A percentile compares a stretch with the other conserved stretches of the same genome.
These are phyloP conservation scores for Achlya hypogyna DNA, from an alignment of 352 stramenopile species.

Conservation along the genomic window DNA sequence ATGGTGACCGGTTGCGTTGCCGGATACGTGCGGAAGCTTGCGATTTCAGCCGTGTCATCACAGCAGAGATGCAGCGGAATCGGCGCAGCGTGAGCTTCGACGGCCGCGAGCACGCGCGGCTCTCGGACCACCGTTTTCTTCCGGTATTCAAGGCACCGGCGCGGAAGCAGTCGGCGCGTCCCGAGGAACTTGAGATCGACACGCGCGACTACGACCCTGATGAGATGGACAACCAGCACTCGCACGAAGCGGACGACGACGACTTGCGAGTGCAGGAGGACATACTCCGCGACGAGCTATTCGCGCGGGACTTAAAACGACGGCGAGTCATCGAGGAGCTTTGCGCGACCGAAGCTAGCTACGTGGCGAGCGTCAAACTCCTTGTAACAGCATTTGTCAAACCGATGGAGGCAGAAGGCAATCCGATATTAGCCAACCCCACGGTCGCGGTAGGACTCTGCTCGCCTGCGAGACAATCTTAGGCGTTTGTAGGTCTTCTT, in stretches of 20 bases:
- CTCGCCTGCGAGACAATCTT: background rate
- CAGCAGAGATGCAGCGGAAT: background rate
- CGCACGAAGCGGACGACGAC: background rate
- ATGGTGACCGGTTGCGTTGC: background rate
- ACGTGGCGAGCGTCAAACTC: constrained; percentile 62
- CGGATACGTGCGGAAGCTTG: background rate
- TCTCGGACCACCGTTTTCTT: background rate
- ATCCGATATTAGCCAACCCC: constrained; percentile 73
- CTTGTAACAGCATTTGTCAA: constrained; percentile 77
- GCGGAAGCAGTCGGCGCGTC: background rate
- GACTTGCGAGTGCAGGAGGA: background rate
- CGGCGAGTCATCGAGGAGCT: constrained; percentile 69
- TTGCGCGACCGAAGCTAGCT: constrained; percentile 64
- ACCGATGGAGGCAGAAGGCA: constrained; percentile 59
- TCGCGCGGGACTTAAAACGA: constrained; percentile 22
- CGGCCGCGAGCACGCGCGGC: background rate
- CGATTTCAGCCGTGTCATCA: background rate
- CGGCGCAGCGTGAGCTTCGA: background rate
- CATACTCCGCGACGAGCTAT: background rate
- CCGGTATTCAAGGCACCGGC: background rate
- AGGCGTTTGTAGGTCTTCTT: constrained; percentile 44
- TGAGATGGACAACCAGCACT: constrained; percentile 1
- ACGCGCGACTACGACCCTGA: background rate
- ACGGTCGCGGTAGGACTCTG: constrained; percentile 45
- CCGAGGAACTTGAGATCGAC: background rate